These are phyloP conservation scores for Polygonum maritimum DNA, from an alignment of 148 eudicot species.

Conservation along the genomic window DNA sequence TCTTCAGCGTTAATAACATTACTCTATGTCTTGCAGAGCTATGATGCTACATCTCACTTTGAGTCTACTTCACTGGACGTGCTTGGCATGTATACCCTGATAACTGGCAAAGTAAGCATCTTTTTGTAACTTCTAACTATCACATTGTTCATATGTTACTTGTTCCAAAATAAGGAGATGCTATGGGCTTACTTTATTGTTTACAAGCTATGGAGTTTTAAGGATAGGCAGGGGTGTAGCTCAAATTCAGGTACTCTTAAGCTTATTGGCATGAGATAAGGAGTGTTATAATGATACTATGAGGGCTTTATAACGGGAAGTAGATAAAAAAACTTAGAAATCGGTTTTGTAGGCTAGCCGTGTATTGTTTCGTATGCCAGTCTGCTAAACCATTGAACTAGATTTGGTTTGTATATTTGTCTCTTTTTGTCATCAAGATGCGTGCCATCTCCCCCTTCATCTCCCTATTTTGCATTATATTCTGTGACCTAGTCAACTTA, in stretches of 20 bases:
- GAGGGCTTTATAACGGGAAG: too few relatives aligned
- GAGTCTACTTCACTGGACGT: slow-evolving; percentile 89
- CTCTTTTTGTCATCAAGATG: background rate
- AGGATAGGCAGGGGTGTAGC: too few relatives aligned
- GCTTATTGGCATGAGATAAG: too few relatives aligned
- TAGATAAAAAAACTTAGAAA: too few relatives aligned
- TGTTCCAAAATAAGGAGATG: background rate
- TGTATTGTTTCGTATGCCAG: background rate
- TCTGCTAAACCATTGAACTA: background rate
- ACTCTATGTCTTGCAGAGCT: slow-evolving; percentile 48
- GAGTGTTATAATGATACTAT: too few relatives aligned
- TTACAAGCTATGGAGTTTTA: background rate
- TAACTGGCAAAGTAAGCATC: slow-evolving; percentile 78
- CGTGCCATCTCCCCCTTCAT: background rate
- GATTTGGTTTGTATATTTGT: background rate
- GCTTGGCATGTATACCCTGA: slow-evolving; percentile 83
- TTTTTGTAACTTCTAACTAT: background rate
- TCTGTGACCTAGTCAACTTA: background rate
- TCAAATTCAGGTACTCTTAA: too few relatives aligned
- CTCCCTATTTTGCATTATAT: background rate
- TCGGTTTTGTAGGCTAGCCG: too few relatives aligned
- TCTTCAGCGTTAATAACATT: slow-evolving; percentile 3
- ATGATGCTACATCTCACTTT: slow-evolving; percentile 93
- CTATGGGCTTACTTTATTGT: background rate
- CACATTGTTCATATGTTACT: background rate